Percentiles rank a stretch among this genome's conserved stretches.
Conservation (phyloP, 768 basidiomycete species). For the Tylopilus vinaceipallidus region DNA sequence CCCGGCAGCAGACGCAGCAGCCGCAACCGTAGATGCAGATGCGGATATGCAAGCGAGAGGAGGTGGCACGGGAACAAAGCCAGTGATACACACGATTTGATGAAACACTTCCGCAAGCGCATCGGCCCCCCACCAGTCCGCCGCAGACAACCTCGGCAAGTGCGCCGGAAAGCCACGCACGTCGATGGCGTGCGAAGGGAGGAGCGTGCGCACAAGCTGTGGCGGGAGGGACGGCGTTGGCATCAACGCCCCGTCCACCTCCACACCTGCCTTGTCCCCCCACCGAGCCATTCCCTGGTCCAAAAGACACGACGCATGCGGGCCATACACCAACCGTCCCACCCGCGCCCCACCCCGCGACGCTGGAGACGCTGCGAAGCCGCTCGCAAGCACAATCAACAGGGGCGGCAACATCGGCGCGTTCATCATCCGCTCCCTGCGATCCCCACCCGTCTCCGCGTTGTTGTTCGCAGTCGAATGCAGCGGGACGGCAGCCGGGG, state of each 20-base stretch:
- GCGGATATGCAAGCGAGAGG: conserved; percentile 5
- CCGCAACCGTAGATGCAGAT: not conserved
- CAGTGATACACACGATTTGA: conserved; percentile 43
- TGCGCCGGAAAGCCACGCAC: conserved; percentile 19
- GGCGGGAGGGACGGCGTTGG: conserved; percentile 35
- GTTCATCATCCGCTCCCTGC: conserved; percentile 24
- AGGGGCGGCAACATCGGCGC: conserved; percentile 34
- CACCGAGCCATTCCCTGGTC: too few species aligned
- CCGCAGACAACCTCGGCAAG: conserved; percentile 13
- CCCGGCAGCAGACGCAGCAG: not conserved
- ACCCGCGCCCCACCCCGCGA: conserved; percentile 25
- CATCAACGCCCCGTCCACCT: not conserved
- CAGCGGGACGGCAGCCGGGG: conserved; percentile 2
- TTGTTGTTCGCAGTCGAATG: conserved; percentile 13
- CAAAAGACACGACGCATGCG: conserved; percentile 8
- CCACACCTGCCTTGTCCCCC: too few species aligned
- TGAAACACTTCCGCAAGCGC: conserved; percentile 38
- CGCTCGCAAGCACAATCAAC: conserved; percentile 25
- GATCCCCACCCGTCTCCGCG: conserved; percentile 1
- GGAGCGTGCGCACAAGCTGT: conserved; percentile 27
- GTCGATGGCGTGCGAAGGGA: conserved; percentile 17
- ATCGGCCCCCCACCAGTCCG: conserved; percentile 26
- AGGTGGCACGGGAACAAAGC: conserved; percentile 36
- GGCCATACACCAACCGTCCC: conserved; percentile 19
- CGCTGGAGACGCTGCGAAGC: conserved; percentile 8